A percentile compares a stretch with the other conserved stretches of the same genome.
phyloP scores from a whole-genome alignment of 768 basidiomycete species.

The Suillus americanus region DNA sequence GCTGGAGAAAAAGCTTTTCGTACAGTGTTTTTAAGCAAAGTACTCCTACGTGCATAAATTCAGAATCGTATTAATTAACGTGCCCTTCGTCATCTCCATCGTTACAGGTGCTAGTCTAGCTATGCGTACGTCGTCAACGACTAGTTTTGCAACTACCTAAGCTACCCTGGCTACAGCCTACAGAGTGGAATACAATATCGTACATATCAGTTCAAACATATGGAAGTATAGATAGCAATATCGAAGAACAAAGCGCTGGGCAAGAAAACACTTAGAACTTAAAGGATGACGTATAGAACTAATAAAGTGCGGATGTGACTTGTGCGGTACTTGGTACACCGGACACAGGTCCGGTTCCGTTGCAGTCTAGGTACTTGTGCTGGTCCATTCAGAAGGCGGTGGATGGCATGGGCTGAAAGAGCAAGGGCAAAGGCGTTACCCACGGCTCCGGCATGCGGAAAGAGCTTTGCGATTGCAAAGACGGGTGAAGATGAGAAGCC shows the following conservation, averaged over 20 bases:
- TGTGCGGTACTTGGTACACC: neutral
- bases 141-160: neutral
- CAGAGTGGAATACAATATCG: neutral
- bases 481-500: neutral
- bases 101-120: neutral
- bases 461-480: slow-evolving; percentile 11
- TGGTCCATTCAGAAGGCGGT: slow-evolving; percentile 14
- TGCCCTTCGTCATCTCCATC: neutral
- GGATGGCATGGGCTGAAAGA: slow-evolving; percentile 1
- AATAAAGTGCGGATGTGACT: neutral
- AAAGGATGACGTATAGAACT: neutral
- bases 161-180: neutral
- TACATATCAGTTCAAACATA: slow-evolving; percentile 1
- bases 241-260: neutral
- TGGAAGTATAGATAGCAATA: slow-evolving; percentile 4
- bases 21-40: neutral
- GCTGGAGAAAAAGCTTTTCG: neutral
- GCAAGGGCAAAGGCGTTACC: slow-evolving; percentile 6
- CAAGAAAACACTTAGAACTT: neutral
- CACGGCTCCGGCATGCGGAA: slow-evolving; percentile 29
- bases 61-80: slow-evolving; percentile 9
- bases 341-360: neutral
- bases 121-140: neutral
- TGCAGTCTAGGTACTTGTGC: neutral
- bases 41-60: neutral